Conservation (phyloP, 2,329 filamentous ascomycete genomes). For the Cercospora nicotianae region DNA sequence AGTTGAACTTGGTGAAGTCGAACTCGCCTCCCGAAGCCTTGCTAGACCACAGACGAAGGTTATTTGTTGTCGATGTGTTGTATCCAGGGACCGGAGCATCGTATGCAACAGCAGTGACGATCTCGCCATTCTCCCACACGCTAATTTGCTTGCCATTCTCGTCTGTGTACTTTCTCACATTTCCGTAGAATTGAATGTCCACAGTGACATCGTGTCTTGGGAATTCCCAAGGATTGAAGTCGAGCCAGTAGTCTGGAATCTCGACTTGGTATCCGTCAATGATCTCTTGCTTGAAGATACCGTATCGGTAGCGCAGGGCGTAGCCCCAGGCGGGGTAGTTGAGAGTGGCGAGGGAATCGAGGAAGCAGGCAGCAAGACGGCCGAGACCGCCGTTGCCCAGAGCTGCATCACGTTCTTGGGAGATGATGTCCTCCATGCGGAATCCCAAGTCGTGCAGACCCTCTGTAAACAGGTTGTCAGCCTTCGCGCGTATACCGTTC, state of each 20-base stretch:
- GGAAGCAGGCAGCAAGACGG: conserved; percentile 91
- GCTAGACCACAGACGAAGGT: conserved; percentile 94
- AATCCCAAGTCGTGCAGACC: conserved; percentile 89
- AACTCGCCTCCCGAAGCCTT: conserved; percentile 97
- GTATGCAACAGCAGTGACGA: conserved; percentile 87
- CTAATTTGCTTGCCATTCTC: conserved; percentile 69
- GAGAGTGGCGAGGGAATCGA: conserved; percentile 91
- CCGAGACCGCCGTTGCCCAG: conserved; percentile 95
- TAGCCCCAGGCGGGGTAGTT: conserved; percentile 98
- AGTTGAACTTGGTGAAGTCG: conserved; percentile 99
- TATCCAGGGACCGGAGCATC: conserved; percentile 87
- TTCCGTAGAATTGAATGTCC: conserved; percentile 94
- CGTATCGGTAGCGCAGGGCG: conserved; percentile 87
- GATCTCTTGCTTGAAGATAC: conserved; percentile 99
- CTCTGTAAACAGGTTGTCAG: conserved; percentile 53
- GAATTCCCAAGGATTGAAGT: conserved; percentile 99
- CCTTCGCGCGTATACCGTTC: neutral
- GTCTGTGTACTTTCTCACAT: conserved; percentile 72
- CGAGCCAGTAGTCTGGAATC: conserved; percentile 97
- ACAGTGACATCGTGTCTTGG: conserved; percentile 92
- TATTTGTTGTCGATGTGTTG: conserved; percentile 87
- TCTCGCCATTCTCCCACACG: conserved; percentile 90
- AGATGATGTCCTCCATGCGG: conserved; percentile 92
- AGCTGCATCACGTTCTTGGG: conserved; percentile 92
- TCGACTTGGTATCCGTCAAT: conserved; percentile 97